Conservation (phyloP, 2,329 filamentous ascomycete species). For the Sclerotinia minor region DNA sequence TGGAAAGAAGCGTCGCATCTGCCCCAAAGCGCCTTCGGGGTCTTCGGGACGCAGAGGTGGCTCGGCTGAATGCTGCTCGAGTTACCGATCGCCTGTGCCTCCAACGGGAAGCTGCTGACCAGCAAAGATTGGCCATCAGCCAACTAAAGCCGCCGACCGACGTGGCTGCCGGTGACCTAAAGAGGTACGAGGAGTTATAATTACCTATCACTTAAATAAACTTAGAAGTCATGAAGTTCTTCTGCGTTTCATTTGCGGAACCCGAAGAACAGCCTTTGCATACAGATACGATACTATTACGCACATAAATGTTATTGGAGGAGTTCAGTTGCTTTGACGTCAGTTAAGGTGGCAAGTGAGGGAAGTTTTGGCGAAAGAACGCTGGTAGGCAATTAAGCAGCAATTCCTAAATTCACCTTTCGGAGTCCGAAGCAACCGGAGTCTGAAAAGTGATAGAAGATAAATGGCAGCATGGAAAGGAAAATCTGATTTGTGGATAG, state of each 20-base stretch:
- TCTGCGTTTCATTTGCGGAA: neutral
- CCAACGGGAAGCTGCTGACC: neutral
- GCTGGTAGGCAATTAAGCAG: neutral
- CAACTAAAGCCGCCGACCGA: neutral
- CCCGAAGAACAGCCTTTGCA: neutral
- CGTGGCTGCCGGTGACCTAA: neutral
- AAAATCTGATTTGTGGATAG: neutral
- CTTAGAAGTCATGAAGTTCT: conserved; percentile 11
- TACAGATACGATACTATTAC: neutral
- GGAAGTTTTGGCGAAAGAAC: no score
- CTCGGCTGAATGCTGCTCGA: neutral
- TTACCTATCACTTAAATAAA: neutral
- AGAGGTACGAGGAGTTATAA: neutral
- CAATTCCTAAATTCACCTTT: neutral
- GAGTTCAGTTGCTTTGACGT: no score
- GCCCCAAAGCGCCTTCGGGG: neutral
- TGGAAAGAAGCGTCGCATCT: neutral
- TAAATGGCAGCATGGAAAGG: neutral
- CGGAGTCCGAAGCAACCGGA: neutral
- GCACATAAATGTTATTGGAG: neutral
- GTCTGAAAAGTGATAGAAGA: no score
- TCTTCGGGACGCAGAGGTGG: neutral
- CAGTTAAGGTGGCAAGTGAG: no score
- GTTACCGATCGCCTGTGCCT: neutral
- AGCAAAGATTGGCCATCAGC: neutral